phyloP scores from a whole-genome alignment of 2,329 filamentous ascomycete species.

The Xylariaceae sp. region DNA sequence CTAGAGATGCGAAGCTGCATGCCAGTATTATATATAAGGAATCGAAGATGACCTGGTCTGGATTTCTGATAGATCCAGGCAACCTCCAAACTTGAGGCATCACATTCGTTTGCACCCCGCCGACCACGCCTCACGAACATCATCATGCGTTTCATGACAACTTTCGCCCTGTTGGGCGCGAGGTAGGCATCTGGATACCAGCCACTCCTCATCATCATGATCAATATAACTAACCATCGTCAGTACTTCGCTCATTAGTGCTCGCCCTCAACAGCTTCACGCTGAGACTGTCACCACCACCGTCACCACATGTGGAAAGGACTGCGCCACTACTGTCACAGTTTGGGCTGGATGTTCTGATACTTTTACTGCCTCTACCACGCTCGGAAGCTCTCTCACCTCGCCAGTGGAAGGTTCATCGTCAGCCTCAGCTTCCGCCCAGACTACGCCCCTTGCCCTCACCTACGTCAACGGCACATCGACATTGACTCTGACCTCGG shows the following conservation, averaged over 20 bases:
- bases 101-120: slow-evolving; percentile 26
- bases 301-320: slow-evolving; percentile 27
- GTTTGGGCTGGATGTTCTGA: slow-evolving; percentile 25
- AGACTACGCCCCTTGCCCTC: slow-evolving; percentile 9
- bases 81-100: slow-evolving; percentile 16
- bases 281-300: slow-evolving; percentile 23
- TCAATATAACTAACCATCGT: slow-evolving; percentile 17
- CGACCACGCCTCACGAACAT: slow-evolving; percentile 8
- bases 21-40: slow-evolving; percentile 17
- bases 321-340: slow-evolving; percentile 29
- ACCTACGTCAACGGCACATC: slow-evolving; percentile 14
- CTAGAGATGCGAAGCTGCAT: not conserved
- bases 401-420: slow-evolving; percentile 7
- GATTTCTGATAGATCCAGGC: not conserved
- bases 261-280: slow-evolving; percentile 20
- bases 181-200: slow-evolving; percentile 20
- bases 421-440: slow-evolving; percentile 5
- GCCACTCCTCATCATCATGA: not conserved
- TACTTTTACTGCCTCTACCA: slow-evolving; percentile 15
- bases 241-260: slow-evolving; percentile 24
- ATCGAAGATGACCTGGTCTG: not conserved
- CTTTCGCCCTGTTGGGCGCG: slow-evolving; percentile 26
- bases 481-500: slow-evolving; percentile 21
- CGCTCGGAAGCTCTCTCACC: slow-evolving; percentile 18
- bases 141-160: slow-evolving; percentile 24